Evolutionary conservation across 2,329 filamentous ascomycete genomes (phyloP).

Genomic region (Neopestalotiopsis rosae): DNA sequence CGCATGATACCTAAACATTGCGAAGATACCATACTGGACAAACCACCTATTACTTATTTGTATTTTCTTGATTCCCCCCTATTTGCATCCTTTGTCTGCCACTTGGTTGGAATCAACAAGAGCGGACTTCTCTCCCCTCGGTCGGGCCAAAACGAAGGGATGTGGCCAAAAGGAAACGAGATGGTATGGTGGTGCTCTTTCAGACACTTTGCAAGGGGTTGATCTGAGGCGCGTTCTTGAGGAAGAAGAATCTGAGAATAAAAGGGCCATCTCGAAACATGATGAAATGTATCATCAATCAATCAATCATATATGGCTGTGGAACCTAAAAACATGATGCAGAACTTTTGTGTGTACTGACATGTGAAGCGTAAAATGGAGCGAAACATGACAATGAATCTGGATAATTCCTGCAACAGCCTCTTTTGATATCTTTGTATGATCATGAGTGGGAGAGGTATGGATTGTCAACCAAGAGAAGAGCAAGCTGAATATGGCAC

Average conservation of each 20-base stretch:
- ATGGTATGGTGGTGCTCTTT: neutral
- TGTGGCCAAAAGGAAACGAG: neutral
- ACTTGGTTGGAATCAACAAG: neutral
- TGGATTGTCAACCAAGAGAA: too few species aligned
- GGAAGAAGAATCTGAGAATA: neutral
- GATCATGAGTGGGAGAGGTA: too few species aligned
- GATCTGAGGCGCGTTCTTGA: neutral
- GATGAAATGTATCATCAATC: neutral
- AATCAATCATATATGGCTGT: neutral
- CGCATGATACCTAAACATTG: constrained; percentile 7
- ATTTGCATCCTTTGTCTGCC: neutral
- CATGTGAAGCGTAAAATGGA: neutral
- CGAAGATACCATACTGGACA: constrained; percentile 17
- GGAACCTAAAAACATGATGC: neutral
- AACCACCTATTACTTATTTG: constrained; percentile 7
- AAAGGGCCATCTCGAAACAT: neutral
- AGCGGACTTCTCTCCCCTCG: neutral
- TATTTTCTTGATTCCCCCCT: constrained; percentile 12
- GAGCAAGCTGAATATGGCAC: too few species aligned
- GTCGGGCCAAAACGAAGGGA: neutral
- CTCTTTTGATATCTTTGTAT: too few species aligned
- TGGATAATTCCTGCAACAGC: too few species aligned
- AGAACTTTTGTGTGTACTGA: neutral
- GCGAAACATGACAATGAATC: neutral
- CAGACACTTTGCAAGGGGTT: neutral